phyloP scores from a whole-genome alignment of 495 filamentous ascomycete species.

The Penicillium atrosanguineum region DNA sequence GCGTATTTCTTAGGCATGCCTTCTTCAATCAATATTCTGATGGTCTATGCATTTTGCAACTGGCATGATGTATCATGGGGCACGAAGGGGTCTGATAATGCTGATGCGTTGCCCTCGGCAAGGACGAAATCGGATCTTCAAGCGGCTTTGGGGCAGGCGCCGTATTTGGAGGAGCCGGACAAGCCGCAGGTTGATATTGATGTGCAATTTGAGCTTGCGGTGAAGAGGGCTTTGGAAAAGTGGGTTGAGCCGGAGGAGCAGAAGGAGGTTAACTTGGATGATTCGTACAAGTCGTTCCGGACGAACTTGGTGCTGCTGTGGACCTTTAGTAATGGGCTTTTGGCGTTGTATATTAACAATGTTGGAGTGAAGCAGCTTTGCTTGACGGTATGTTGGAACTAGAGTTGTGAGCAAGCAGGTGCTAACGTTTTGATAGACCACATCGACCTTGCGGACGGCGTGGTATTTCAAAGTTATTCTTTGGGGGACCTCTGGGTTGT shows the following conservation, averaged over 20 bases:
- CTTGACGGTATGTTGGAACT: constrained; percentile 62
- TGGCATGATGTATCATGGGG: constrained; percentile 99
- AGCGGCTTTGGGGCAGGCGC: constrained; percentile 31
- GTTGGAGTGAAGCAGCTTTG: constrained; percentile 72
- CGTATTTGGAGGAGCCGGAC: constrained; percentile 88
- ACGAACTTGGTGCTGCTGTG: constrained; percentile 83
- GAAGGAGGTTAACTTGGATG: constrained; percentile 77
- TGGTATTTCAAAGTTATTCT: constrained; percentile 23
- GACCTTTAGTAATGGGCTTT: constrained; percentile 85
- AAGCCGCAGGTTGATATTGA: constrained; percentile 96
- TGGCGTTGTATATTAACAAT: constrained; percentile 80
- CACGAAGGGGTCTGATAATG: constrained; percentile 96
- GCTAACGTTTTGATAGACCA: constrained; percentile 3
- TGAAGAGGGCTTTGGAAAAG: constrained; percentile 81
- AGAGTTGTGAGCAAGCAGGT: not conserved
- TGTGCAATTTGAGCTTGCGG: constrained; percentile 87
- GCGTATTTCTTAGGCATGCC: constrained; percentile 54
- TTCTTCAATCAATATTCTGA: constrained; percentile 90
- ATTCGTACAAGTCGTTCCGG: constrained; percentile 95
- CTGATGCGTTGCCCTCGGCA: constrained; percentile 83
- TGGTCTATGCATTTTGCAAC: constrained; percentile 97
- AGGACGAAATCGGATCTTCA: constrained; percentile 75
- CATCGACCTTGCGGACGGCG: constrained; percentile 16
- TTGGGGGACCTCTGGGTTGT: constrained; percentile 21
- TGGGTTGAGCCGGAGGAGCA: constrained; percentile 66